Percentiles rank a stretch among this genome's conserved stretches.
These are phyloP conservation scores for Xanthoconium purpureum DNA, from an alignment of 768 basidiomycete species.

Conservation along the genomic window DNA sequence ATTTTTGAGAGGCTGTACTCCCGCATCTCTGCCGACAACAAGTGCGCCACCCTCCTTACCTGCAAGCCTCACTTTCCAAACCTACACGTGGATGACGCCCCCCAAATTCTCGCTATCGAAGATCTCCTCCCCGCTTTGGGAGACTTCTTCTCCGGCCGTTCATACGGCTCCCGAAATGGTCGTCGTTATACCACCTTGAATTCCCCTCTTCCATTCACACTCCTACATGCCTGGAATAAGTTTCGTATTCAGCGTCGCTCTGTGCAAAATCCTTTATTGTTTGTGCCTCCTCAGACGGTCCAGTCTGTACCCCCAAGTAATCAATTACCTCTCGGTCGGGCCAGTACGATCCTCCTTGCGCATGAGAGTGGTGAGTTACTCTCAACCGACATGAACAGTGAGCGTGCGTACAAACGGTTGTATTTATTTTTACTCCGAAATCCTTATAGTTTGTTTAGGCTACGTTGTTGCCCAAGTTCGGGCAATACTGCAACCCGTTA, in stretches of 20 bases:
- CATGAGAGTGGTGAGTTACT: conserved; percentile 9
- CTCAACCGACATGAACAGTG: not conserved
- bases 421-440: not conserved
- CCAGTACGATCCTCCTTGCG: conserved; percentile 1
- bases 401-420: not conserved
- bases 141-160: conserved; percentile 1
- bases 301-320: conserved; percentile 5
- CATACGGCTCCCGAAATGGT: not conserved
- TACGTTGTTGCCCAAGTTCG: not conserved
- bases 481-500: not conserved
- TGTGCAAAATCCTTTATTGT: not conserved
- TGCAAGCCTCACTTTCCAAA: not conserved
- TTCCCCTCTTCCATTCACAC: not conserved
- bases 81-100: not conserved
- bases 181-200: not conserved
- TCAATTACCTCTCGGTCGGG: not conserved
- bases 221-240: conserved; percentile 2
- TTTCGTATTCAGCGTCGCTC: conserved; percentile 8
- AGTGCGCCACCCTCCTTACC: not conserved
- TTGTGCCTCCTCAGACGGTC: conserved; percentile 6
- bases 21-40: not conserved
- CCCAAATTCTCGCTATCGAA: not conserved
- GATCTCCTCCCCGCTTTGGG: conserved; percentile 8
- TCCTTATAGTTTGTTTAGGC: not conserved
- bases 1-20: not conserved